Conservation (phyloP, 495 filamentous ascomycete genomes). For the Neurospora africana region DNA sequence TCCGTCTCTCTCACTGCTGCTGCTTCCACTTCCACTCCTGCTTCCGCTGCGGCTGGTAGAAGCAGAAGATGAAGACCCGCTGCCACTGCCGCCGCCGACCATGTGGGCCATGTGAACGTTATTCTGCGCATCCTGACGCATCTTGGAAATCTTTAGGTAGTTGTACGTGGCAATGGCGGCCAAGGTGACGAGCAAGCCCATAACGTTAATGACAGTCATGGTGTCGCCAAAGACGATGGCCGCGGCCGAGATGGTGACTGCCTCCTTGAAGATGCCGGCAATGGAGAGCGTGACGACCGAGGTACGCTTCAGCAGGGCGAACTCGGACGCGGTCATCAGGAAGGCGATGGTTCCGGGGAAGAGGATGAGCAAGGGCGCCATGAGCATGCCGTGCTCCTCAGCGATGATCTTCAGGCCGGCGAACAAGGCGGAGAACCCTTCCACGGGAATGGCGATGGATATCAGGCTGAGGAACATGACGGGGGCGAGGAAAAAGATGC, state of each 20-base stretch:
- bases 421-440: slow-evolving; percentile 59
- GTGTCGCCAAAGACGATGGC: slow-evolving; percentile 81
- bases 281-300: slow-evolving; percentile 94
- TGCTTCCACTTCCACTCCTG: slow-evolving; percentile 7
- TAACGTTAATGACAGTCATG: slow-evolving; percentile 80
- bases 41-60: neutral
- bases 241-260: slow-evolving; percentile 87
- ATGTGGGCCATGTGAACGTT: slow-evolving; percentile 28
- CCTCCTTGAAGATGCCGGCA: slow-evolving; percentile 98
- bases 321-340: slow-evolving; percentile 92
- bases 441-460: slow-evolving; percentile 71
- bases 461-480: slow-evolving; percentile 87
- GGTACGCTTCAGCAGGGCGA: slow-evolving; percentile 87
- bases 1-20: slow-evolving; percentile 13
- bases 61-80: slow-evolving; percentile 3
- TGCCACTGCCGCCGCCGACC: neutral
- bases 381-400: slow-evolving; percentile 50
- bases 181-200: slow-evolving; percentile 82
- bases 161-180: slow-evolving; percentile 82
- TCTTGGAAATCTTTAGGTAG: slow-evolving; percentile 83
- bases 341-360: slow-evolving; percentile 92
- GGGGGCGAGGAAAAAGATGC: slow-evolving; percentile 92
- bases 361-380: slow-evolving; percentile 54
- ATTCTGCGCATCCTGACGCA: slow-evolving; percentile 60
- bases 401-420: slow-evolving; percentile 52